Evolutionary conservation across 2,329 filamentous ascomycete genomes (phyloP).

Genomic region (Fusarium sp.): DNA sequence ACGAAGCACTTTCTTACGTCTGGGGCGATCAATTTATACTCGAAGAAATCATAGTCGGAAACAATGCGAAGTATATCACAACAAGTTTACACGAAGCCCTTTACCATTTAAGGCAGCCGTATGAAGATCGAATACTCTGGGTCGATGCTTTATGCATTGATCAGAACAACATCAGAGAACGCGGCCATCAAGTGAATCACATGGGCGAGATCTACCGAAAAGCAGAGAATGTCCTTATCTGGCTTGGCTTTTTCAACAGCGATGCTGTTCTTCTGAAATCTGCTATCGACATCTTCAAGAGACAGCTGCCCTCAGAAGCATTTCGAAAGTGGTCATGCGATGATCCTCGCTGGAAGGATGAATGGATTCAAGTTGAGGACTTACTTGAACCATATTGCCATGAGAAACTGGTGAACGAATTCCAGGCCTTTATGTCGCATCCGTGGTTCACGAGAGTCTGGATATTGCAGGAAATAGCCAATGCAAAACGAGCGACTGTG

Average conservation of each 20-base stretch:
- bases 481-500: background rate
- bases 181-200: background rate
- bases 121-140: conserved; percentile 2
- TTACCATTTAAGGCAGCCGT: accelerated
- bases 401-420: accelerated
- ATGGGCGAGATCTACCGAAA: conserved; percentile 11
- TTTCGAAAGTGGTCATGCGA: background rate
- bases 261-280: accelerated
- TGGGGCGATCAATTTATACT: background rate
- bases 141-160: conserved; percentile 19
- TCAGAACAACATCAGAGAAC: conserved; percentile 7
- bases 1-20: conserved; percentile 10
- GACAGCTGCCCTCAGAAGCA: accelerated
- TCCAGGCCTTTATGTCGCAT: accelerated
- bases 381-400: accelerated
- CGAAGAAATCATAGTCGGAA: background rate
- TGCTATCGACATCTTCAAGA: background rate
- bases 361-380: background rate
- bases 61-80: background rate
- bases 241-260: background rate
- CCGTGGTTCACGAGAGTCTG: conserved; percentile 25
- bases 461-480: conserved; percentile 24
- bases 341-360: background rate
- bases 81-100: background rate
- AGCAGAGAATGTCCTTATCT: background rate